Evolutionary conservation across 441 rosid genomes (phyloP), one percentile per base, ranked within the genome.

Genomic region (Euphorbia celastroides): DNA sequence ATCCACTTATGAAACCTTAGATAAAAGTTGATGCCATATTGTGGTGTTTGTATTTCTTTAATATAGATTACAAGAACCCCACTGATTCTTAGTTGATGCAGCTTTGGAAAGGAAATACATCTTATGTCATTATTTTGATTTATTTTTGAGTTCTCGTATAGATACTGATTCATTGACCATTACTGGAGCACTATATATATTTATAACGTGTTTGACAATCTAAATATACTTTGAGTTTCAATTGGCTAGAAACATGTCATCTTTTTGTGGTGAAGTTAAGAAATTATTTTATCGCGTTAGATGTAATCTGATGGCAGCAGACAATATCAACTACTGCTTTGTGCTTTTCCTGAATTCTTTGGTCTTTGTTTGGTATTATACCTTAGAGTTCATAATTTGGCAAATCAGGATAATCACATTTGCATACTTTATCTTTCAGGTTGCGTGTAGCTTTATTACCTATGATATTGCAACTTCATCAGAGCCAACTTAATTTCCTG

Each of bases 401-500:
- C 58, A 48, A 36, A 59, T 69, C 50, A 51, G 61, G 41, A n/a
- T 68, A 57, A 32, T 72, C 22, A 70, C 60, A 66, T 44, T 66
- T 74, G 64, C 38, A 41, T 73, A 62, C 64, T 66, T 70, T 31
- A 60, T 52, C 46, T 69, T 78, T 25, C 88, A 96, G 98, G 84
- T 84, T 92, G 74, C 81, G 79, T 60, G 71, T 89, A 66, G 92
- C 93, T 57, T 77, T 90, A 71, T 93, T 92, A 77, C 98, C 99
- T 73, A 68, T 90, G 76, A 74, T 79, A 70, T 79, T 96, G 80
- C 98, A 90, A 78, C 95, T 96, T 78, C 98, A 92, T 83, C 99
- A 96, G 78, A 77, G 88, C 79, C 99, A 96, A 55, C 88, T 92
- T 70, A 96, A 95, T 76, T 95, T 95, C 80, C 95, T 95, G 66